Evolutionary conservation across 2,329 filamentous ascomycete genomes (phyloP), one percentile per base, ranked within the genome.

Genomic region (Amauroascus verrucosus): DNA sequence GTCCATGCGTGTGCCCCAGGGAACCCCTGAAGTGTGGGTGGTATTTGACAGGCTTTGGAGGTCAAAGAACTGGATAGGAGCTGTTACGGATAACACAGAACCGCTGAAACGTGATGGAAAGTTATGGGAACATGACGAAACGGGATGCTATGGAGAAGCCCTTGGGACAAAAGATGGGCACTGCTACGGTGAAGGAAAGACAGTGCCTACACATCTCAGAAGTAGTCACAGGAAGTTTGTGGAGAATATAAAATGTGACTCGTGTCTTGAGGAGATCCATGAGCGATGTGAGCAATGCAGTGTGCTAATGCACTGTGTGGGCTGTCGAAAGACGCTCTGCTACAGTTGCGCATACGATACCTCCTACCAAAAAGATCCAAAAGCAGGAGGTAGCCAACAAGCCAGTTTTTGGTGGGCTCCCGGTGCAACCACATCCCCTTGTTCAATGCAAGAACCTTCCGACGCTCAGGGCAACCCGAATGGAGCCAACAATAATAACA

Each of bases 201-300:
- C 75, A 53, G 67, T 71, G 2, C 76, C 78, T 2, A 68, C 76
- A 18, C 78, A 81, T 66, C 63, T 78, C 11, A 73, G 78, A 37
- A 70, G 65, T 53, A 80, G 77, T 57, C 77, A 81, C 60, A 71
- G 60, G 43, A 70, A 67, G 2, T 81, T 81, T 58, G 67, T 80
- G 13, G 70, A 80, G 20, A 67, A 75, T 35, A 66, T 79, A 59
- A 74, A 73, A 52, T 81, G 78, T 61, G 72, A 79, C 46, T 72
- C 74, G 54, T 81, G 78, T 65, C 68, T 70, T 47, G 76, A 77
- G 41, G 60, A 66, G 30, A 80, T 81, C 41, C 61, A 71, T 38
- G 78, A 81, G 62, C 67, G 78, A 47, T 81, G 78, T 60, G 78
- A 81, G 63, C 78, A 79, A 55, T 81, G 78, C 63, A 80, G 78